These are phyloP conservation scores for Monotropa hypopitys DNA, from an alignment of 179 eudicot genomes.

Conservation along the genomic window DNA sequence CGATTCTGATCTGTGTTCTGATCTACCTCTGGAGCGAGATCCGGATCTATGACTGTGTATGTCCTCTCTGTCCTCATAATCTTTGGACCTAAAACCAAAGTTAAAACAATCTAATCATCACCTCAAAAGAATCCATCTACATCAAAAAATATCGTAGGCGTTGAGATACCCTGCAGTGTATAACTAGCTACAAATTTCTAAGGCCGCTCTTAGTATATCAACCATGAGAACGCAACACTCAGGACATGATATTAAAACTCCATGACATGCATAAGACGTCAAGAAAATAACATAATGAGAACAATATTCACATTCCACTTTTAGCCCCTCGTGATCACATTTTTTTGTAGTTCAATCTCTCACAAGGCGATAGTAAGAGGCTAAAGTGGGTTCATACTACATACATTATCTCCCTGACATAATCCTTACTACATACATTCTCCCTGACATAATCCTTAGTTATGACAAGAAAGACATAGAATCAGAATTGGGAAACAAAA, in stretches of 20 bases:
- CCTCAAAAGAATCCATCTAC: neutral
- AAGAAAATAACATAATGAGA: neutral
- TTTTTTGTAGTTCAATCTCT: neutral
- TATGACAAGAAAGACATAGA: neutral
- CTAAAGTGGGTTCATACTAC: neutral
- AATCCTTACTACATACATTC: neutral
- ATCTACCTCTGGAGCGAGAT: conserved; percentile 61
- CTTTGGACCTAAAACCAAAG: conserved; percentile 43
- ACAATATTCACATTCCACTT: neutral
- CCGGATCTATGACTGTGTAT: conserved; percentile 52
- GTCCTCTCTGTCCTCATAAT: conserved; percentile 67
- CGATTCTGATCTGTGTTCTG: conserved; percentile 67
- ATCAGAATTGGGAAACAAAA: neutral
- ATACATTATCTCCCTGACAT: neutral
- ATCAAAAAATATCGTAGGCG: too few relatives aligned
- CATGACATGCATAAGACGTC: neutral
- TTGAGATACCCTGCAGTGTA: neutral
- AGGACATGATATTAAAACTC: neutral
- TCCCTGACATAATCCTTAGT: neutral
- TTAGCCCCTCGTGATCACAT: neutral
- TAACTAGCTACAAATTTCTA: neutral
- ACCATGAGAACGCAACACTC: neutral
- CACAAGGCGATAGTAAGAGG: neutral
- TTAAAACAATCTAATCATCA: neutral
- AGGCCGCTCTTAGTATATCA: neutral